phyloP scores from a whole-genome alignment of 768 basidiomycete genomes.

The Naganishia antarctica region DNA sequence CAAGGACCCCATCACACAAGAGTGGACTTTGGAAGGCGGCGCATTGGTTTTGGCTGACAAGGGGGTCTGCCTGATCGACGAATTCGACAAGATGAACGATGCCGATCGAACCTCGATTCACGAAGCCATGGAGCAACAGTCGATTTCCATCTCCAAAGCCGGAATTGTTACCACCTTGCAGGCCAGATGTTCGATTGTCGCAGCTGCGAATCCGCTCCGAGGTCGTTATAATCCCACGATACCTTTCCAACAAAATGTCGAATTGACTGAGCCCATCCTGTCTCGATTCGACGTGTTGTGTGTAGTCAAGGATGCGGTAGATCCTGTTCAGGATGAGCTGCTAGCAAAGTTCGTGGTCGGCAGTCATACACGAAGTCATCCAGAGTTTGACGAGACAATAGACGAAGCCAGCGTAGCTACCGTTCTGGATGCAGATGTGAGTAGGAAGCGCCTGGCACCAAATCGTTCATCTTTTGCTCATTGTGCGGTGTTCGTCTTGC shows the following conservation, averaged over 20 bases:
- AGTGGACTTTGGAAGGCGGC: conserved; percentile 98
- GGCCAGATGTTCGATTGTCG: conserved; percentile 94
- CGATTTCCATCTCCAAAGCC: conserved; percentile 97
- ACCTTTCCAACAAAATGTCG: conserved; percentile 97
- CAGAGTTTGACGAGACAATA: conserved; percentile 67
- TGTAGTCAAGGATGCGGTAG: conserved; percentile 95
- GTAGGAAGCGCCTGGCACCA: no score
- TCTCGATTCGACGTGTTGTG: conserved; percentile 97
- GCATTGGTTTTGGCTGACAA: conserved; percentile 98
- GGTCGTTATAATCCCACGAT: conserved; percentile 98
- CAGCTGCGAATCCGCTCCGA: conserved; percentile 94
- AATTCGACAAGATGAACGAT: conserved; percentile 99
- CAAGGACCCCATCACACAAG: conserved; percentile 91
- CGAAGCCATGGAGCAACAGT: conserved; percentile 99
- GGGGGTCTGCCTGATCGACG: conserved; percentile 95
- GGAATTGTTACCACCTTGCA: conserved; percentile 98
- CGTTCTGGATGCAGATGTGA: conserved; percentile 77
- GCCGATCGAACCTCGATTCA: conserved; percentile 96
- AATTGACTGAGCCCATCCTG: conserved; percentile 94
- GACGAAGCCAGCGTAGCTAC: conserved; percentile 96
- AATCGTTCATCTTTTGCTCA: not conserved
- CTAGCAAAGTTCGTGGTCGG: conserved; percentile 97
- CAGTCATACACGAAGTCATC: conserved; percentile 88
- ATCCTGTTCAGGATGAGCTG: conserved; percentile 93
- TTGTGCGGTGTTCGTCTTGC: not conserved